Evolutionary conservation across 768 basidiomycete genomes (phyloP), one percentile per base, ranked within the genome.

Genomic region (Termitomyces titanicus): DNA sequence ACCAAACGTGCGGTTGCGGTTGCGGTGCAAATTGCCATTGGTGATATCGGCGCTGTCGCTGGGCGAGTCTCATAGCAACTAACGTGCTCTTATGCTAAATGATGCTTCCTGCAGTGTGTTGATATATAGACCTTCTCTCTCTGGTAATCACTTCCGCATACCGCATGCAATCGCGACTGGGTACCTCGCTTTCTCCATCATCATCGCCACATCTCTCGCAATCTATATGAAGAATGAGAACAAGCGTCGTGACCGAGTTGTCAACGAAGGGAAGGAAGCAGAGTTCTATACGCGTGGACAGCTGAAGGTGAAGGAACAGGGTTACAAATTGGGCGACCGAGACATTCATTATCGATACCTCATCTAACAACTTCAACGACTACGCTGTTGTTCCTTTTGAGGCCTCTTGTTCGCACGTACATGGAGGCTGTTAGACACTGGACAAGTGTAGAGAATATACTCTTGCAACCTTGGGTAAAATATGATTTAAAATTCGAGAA

Each of bases 21-120:
- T 3, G 85, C 81, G 1, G 77, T 82, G 75, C 85, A 86, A 62
- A 85, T 87, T 46, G 80, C 79, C 9, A 77, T 86, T 11, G 83
- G 83, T 12, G 81, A 86, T 57, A 69, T 82, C 34, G 85, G 82
- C 2, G 82, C 84, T 17, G 79, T 84, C 39, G 75, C 77, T 44
- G 84, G 75, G 70, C 75, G 63, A 24, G 68, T 33, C 51, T 10
- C 15, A 45, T n/a, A 34, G 20, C 43, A 38, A 52, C 44, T 5
- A 42, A 33, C 20, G 13, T 8, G 4, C 34, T 31, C 10, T 5
- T 45, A 20, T 51, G 51, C 39, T 11, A 37, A 50, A 43, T 53
- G 17, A n/a, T 47, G 31, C 47, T 18, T 18, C 5, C 24, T 22
- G 25, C 50, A 78, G 79, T n/a, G 78, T 80, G 47, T 68, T 84